Conservation (phyloP, 139 green algal species). For the Choricystis sp. region DNA sequence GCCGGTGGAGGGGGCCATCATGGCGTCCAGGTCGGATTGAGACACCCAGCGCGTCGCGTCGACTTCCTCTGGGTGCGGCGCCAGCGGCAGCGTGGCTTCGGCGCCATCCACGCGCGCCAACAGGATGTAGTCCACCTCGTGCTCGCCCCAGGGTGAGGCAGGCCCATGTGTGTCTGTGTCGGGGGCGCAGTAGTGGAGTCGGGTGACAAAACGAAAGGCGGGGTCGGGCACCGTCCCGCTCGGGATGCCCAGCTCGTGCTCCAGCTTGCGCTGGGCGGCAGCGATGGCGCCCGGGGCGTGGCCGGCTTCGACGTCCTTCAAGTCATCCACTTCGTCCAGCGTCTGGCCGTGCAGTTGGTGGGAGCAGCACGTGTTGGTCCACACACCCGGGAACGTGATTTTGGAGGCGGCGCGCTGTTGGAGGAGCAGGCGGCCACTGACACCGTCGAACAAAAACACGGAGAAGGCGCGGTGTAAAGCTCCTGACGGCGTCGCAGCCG, state of each 20-base stretch:
- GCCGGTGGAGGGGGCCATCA: conserved; percentile 52
- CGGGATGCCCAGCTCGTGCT: conserved; percentile 81
- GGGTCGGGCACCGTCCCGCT: conserved; percentile 29
- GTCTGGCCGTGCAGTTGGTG: conserved; percentile 72
- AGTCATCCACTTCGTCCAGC: conserved; percentile 36
- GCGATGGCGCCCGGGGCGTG: conserved; percentile 36
- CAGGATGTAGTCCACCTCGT: conserved; percentile 95
- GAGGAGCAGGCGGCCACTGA: conserved; percentile 65
- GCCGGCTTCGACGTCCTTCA: conserved; percentile 14
- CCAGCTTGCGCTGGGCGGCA: conserved; percentile 69
- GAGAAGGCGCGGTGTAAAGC: conserved; percentile 84
- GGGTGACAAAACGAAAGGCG: conserved; percentile 62
- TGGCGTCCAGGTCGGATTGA: conserved; percentile 34
- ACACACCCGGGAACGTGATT: conserved; percentile 90
- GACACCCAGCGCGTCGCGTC: conserved; percentile 37
- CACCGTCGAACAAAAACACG: conserved; percentile 94
- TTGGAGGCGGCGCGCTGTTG: conserved; percentile 75
- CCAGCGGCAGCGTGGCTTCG: conserved; percentile 24
- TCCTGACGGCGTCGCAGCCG: conserved; percentile 28
- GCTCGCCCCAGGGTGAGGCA: conserved; percentile 68
- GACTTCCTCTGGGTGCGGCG: conserved; percentile 74
- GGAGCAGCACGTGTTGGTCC: conserved; percentile 97
- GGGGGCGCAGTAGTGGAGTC: conserved; percentile 84
- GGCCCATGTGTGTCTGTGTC: conserved; percentile 42
- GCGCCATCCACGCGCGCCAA: conserved; percentile 18